Conservation (phyloP, 2,329 filamentous ascomycete genomes). For the Fusarium pseudograminearum region DNA sequence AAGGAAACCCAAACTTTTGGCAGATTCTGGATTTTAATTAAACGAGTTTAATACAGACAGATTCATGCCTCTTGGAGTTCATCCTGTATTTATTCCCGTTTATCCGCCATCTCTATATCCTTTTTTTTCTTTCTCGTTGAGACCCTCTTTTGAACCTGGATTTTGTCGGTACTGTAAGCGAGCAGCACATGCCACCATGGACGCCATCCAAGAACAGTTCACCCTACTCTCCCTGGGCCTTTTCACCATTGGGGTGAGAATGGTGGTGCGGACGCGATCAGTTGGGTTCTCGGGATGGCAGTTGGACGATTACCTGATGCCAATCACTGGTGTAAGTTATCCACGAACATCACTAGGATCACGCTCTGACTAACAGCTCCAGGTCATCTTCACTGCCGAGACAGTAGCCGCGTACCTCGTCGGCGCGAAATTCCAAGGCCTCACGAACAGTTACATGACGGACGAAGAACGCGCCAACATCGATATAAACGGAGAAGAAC, state of each 20-base stretch:
- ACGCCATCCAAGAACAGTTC: constrained; percentile 40
- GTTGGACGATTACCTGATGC: constrained; percentile 42
- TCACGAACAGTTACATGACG: constrained; percentile 44
- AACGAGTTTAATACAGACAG: not conserved
- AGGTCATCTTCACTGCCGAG: constrained; percentile 41
- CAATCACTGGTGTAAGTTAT: constrained; percentile 38
- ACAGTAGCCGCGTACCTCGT: constrained; percentile 41
- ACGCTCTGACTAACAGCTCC: not conserved
- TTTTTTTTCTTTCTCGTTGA: not conserved
- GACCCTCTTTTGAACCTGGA: not conserved
- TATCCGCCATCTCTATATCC: not conserved
- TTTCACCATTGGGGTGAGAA: constrained; percentile 31
- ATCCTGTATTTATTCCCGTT: not conserved
- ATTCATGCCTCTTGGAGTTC: not conserved
- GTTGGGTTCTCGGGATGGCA: constrained; percentile 35
- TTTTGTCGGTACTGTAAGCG: not conserved
- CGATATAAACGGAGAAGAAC: constrained; percentile 23
- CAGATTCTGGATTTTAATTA: not conserved
- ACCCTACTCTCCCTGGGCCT: constrained; percentile 39
- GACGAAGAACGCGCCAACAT: constrained; percentile 30
- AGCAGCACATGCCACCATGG: constrained; percentile 16
- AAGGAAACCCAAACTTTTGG: not conserved
- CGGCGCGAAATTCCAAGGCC: constrained; percentile 37
- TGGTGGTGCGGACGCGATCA: constrained; percentile 32
- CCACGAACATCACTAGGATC: accelerated